These are phyloP conservation scores for Ogataea nakhonphanomensis DNA, from an alignment of 805 yeast genomes.

Conservation along the genomic window DNA sequence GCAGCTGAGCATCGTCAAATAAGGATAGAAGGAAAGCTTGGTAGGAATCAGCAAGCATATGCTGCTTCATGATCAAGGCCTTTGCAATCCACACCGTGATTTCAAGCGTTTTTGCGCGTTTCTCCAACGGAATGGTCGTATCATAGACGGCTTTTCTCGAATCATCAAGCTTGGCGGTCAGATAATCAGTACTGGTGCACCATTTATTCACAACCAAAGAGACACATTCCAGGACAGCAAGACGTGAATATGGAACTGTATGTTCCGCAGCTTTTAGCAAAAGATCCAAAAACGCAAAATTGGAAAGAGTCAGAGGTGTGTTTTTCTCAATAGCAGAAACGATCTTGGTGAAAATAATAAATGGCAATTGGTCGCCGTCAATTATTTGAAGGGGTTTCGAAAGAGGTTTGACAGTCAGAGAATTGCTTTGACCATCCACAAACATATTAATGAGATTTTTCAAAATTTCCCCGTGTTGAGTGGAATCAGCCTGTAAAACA, in stretches of 20 bases:
- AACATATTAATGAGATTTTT: conserved; percentile 38
- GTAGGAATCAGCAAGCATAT: conserved; percentile 34
- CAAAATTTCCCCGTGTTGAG: conserved; percentile 46
- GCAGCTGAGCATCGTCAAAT: conserved; percentile 33
- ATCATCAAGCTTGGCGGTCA: conserved; percentile 13
- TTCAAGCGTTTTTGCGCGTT: conserved; percentile 42
- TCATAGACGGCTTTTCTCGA: background rate
- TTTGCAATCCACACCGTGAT: conserved; percentile 66
- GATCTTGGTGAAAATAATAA: conserved; percentile 43
- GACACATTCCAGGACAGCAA: conserved; percentile 55
- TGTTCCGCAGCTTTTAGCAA: conserved; percentile 15
- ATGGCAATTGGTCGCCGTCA: conserved; percentile 30
- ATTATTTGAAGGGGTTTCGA: conserved; percentile 21
- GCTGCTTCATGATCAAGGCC: conserved; percentile 60
- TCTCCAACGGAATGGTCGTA: conserved; percentile 4
- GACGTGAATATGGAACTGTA: conserved; percentile 34
- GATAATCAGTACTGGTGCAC: conserved; percentile 24
- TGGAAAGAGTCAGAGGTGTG: conserved; percentile 23
- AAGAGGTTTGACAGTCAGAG: conserved; percentile 19
- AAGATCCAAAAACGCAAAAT: conserved; percentile 16
- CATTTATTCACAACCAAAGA: conserved; percentile 59
- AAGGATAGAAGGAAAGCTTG: conserved; percentile 35
- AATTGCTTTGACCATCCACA: conserved; percentile 20
- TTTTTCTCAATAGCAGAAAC: conserved; percentile 52
- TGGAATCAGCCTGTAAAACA: conserved; percentile 36